Evolutionary conservation across 2,329 filamentous ascomycete species (phyloP).

Genomic region (Aspergillus pseudonomiae): DNA sequence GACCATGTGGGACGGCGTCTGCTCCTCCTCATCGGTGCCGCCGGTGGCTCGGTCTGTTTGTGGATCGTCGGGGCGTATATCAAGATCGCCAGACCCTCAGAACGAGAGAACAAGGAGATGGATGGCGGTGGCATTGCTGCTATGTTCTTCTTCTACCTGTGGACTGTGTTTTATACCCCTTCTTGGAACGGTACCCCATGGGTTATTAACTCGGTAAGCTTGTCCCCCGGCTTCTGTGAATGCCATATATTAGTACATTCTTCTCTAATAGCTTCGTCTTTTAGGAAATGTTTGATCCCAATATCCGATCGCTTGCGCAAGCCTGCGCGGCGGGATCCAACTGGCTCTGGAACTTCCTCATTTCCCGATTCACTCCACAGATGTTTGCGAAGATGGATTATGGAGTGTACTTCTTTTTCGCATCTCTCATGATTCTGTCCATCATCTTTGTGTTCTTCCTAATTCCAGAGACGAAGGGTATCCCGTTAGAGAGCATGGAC

Average conservation of each 20-base stretch:
- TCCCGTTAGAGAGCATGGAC: slow-evolving; percentile 68
- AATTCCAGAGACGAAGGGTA: slow-evolving; percentile 67
- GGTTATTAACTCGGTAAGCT: slow-evolving; percentile 65
- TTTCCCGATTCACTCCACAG: slow-evolving; percentile 45
- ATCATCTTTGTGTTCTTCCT: slow-evolving; percentile 62
- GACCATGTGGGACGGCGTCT: slow-evolving; percentile 65
- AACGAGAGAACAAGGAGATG: slow-evolving; percentile 26
- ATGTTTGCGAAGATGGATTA: slow-evolving; percentile 52
- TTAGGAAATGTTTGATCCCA: slow-evolving; percentile 71
- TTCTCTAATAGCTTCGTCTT: background rate
- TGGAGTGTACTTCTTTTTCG: slow-evolving; percentile 70
- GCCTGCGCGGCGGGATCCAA: slow-evolving; percentile 60
- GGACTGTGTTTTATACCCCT: slow-evolving; percentile 73
- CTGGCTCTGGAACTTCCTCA: slow-evolving; percentile 44
- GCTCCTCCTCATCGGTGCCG: slow-evolving; percentile 67
- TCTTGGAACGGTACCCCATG: slow-evolving; percentile 76
- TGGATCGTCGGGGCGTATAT: slow-evolving; percentile 45
- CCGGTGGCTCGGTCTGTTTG: slow-evolving; percentile 56
- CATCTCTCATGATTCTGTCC: slow-evolving; percentile 61
- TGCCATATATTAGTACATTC: background rate
- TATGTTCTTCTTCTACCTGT: slow-evolving; percentile 72
- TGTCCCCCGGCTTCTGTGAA: background rate
- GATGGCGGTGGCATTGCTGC: slow-evolving; percentile 46
- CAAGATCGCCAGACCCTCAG: slow-evolving; percentile 35
- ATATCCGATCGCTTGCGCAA: slow-evolving; percentile 70